phyloP scores from a whole-genome alignment of 2,329 filamentous ascomycete species.

The Elsinoe batatas region DNA sequence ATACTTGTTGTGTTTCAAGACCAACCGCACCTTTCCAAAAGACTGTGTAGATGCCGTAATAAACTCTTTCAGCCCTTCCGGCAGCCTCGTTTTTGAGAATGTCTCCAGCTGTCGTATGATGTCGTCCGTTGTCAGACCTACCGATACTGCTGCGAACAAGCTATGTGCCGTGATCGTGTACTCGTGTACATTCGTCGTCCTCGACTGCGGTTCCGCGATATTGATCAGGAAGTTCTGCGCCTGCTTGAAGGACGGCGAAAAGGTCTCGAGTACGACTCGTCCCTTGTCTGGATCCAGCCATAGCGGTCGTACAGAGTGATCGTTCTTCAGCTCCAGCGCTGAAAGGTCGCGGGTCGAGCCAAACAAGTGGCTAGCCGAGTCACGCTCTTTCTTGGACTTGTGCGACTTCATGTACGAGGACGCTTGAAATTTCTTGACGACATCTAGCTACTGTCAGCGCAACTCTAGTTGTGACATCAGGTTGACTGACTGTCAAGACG shows the following conservation, averaged over 20 bases:
- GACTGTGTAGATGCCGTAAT: constrained; percentile 76
- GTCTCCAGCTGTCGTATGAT: constrained; percentile 83
- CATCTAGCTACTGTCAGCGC: constrained; percentile 23
- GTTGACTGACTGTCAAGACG: constrained; percentile 32
- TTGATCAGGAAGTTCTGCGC: constrained; percentile 94
- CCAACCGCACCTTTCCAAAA: constrained; percentile 91
- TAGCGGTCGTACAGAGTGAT: constrained; percentile 79
- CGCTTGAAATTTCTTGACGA: constrained; percentile 46
- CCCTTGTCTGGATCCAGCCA: constrained; percentile 88
- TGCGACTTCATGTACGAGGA: constrained; percentile 41
- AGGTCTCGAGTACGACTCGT: constrained; percentile 86
- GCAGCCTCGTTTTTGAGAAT: constrained; percentile 80
- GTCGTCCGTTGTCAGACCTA: constrained; percentile 80
- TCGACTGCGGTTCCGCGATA: constrained; percentile 84
- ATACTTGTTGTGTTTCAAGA: constrained; percentile 88
- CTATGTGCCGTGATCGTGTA: constrained; percentile 87
- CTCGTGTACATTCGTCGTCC: constrained; percentile 85
- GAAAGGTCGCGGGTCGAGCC: constrained; percentile 66
- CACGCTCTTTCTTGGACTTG: constrained; percentile 33
- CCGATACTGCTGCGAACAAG: constrained; percentile 88
- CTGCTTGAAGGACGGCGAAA: constrained; percentile 74
- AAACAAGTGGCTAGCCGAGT: constrained; percentile 47
- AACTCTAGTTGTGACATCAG: constrained; percentile 14
- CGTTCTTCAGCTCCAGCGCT: constrained; percentile 70
- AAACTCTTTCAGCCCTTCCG: constrained; percentile 68